Base-by-base conservation (phyloP, 2,329 filamentous ascomycete genomes). In the Cladophialophora yegresii region DNA sequence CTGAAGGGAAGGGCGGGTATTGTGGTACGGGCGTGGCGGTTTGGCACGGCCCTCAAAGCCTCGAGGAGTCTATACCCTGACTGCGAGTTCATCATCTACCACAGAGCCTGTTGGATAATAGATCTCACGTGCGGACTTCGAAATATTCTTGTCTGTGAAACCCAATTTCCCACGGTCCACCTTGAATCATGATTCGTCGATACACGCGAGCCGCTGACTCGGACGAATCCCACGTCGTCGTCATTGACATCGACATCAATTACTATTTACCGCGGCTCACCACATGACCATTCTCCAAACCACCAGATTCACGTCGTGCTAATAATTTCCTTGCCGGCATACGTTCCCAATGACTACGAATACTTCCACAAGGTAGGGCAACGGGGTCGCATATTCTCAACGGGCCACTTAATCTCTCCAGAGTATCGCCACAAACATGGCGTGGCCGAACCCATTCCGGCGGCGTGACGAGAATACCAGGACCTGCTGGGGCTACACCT, bases 401-500 rank as follows among this genome's bases (percentile, higher is more conserved):
- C 26, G 6, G 26, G 26, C 26, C 26, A 6, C 6, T 28, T 28
- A 6, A 28, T 28, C 26, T 28, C 26, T 28, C 3, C 26, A 28
- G 26, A 28, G 3, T 28, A 28, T 28, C 26, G 26, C 26, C 26
- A 3, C 26, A 28, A 63, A 28, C 1, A 75, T 74, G 72, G 68
- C 71, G 22, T 72, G 69, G 69, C 71, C 72, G 30, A 74, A 74
- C 57, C 73, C 69, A n/a, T 75, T 74, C 50, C 55, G 68, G 20
- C 67, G 63, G 47, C 32, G 63, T 40, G 70, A 72, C 50, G 67
- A 69, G 47, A 68, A 71, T 54, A 74, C 72, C 26, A 57, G 72
- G n/a, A 71, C 67, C 55, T 73, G 72, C 68, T 92, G 87, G 86
- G 88, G 85, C 22, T 84, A 90, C 72, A 83, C 81, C 6, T 92